Evolutionary conservation across 2,329 filamentous ascomycete species (phyloP).

Genomic region (Pseudomassariella vexata): DNA sequence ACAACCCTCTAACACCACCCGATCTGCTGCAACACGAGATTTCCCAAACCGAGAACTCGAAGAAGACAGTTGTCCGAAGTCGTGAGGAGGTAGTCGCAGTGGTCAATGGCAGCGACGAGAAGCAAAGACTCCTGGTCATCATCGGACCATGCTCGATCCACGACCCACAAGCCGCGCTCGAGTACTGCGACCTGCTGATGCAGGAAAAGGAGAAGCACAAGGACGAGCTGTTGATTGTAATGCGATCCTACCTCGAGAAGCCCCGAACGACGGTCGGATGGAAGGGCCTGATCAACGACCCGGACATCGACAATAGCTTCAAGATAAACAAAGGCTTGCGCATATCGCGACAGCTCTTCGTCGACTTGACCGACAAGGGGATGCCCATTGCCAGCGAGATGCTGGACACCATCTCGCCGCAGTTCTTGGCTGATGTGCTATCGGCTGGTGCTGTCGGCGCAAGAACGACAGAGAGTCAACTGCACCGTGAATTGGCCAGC

Average conservation of each 20-base stretch:
- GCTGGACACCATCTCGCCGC: conserved; percentile 95
- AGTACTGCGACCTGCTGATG: conserved; percentile 84
- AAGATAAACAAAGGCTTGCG: conserved; percentile 97
- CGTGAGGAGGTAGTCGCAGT: conserved; percentile 62
- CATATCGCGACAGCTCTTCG: conserved; percentile 81
- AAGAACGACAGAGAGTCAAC: conserved; percentile 92
- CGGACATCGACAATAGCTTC: conserved; percentile 97
- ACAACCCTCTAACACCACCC: conserved; percentile 88
- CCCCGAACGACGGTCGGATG: conserved; percentile 95
- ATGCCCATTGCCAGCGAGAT: conserved; percentile 98
- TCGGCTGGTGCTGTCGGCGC: conserved; percentile 91
- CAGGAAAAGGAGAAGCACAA: conserved; percentile 81
- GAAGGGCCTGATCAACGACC: conserved; percentile 99
- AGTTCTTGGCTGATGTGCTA: conserved; percentile 89
- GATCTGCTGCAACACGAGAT: conserved; percentile 96
- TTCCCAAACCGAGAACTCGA: conserved; percentile 49
- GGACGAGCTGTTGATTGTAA: conserved; percentile 87
- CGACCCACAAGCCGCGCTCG: conserved; percentile 82
- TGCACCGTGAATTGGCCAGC: conserved; percentile 90
- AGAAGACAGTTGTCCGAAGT: conserved; percentile 54
- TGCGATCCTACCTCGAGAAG: conserved; percentile 98
- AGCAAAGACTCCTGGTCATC: conserved; percentile 62
- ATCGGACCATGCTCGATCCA: conserved; percentile 97
- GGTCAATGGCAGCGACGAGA: conserved; percentile 60
- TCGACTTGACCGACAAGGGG: conserved; percentile 83